Percentiles rank a stretch among this genome's conserved stretches.
These are phyloP conservation scores for Metschnikowia orientalis DNA, from an alignment of 805 yeast genomes.

Conservation along the genomic window DNA sequence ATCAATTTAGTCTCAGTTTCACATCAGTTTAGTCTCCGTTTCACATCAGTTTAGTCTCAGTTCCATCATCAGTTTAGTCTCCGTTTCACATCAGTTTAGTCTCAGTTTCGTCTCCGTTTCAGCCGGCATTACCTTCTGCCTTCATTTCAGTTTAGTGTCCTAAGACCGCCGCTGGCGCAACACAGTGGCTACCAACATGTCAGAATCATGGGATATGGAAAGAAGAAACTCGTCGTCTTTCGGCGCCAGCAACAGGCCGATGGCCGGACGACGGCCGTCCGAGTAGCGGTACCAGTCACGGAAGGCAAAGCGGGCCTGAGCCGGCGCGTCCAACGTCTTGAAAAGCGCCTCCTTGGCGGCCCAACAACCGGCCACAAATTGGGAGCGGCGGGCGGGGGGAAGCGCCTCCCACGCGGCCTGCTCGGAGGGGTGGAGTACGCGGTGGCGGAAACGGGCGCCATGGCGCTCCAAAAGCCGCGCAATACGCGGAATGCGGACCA, in stretches of 20 bases:
- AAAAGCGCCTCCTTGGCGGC: conserved; percentile 71
- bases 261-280: conserved; percentile 43
- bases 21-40: too few species aligned
- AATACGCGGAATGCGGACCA: conserved; percentile 47
- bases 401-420: conserved; percentile 24
- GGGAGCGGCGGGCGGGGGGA: conserved; percentile 17
- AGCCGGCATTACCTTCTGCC: too few species aligned
- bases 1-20: too few species aligned
- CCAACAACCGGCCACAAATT: conserved; percentile 57
- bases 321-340: conserved; percentile 48
- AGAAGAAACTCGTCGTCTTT: conserved; percentile 46
- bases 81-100: too few species aligned
- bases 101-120: too few species aligned
- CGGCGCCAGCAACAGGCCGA: conserved; percentile 25
- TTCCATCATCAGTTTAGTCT: too few species aligned
- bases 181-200: conserved; percentile 52
- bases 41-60: too few species aligned
- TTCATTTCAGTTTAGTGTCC: too few species aligned
- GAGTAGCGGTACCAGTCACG: conserved; percentile 53
- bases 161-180: conserved; percentile 37
- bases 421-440: conserved; percentile 54
- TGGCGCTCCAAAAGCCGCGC: conserved; percentile 30
- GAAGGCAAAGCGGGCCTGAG: conserved; percentile 53
- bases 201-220: conserved; percentile 65
- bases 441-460: conserved; percentile 25